These are phyloP conservation scores for Raphanus raphanistrum DNA, from an alignment of 345 rosid genomes.

Conservation along the genomic window DNA sequence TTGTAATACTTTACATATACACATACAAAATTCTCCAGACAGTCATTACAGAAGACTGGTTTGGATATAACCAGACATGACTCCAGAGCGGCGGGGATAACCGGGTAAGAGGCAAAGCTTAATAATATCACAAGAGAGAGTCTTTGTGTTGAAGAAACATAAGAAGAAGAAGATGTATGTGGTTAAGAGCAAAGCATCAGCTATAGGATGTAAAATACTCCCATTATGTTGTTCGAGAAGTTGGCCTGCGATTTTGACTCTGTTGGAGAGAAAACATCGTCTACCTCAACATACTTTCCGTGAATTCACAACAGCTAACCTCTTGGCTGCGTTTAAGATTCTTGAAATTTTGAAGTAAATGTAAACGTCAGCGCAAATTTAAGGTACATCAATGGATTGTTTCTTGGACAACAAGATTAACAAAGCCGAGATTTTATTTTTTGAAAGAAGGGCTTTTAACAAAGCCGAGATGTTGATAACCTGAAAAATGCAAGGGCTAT, in stretches of 20 bases:
- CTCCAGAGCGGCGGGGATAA: slow-evolving; percentile 22
- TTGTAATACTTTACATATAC: background rate
- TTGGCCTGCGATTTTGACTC: slow-evolving; percentile 83
- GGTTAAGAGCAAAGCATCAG: slow-evolving; percentile 85
- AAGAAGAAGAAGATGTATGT: slow-evolving; percentile 47
- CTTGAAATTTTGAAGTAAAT: too few relatives aligned
- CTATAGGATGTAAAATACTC: slow-evolving; percentile 74
- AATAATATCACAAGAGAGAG: background rate
- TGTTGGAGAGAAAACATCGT: slow-evolving; percentile 75
- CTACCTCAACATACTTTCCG: slow-evolving; percentile 91
- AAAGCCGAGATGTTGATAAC: slow-evolving; percentile 54
- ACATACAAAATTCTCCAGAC: slow-evolving; percentile 21
- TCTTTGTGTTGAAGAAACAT: background rate
- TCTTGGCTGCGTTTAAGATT: slow-evolving; percentile 51
- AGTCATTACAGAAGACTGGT: slow-evolving; percentile 8
- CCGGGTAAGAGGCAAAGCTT: slow-evolving; percentile 9
- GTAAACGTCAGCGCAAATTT: background rate
- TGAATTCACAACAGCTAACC: slow-evolving; percentile 74
- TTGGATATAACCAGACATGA: slow-evolving; percentile 5
- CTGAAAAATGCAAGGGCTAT: slow-evolving; percentile 35
- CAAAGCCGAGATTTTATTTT: slow-evolving; percentile 44
- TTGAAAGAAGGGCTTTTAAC: slow-evolving; percentile 32
- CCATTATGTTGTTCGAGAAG: slow-evolving; percentile 71
- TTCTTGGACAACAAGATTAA: slow-evolving; percentile 77
- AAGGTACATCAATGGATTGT: slow-evolving; percentile 84